A percentile compares a stretch with the other conserved stretches of the same genome.
Evolutionary conservation across 208 protist species (phyloP).

Genomic region (Trypanosoma cruzi): DNA sequence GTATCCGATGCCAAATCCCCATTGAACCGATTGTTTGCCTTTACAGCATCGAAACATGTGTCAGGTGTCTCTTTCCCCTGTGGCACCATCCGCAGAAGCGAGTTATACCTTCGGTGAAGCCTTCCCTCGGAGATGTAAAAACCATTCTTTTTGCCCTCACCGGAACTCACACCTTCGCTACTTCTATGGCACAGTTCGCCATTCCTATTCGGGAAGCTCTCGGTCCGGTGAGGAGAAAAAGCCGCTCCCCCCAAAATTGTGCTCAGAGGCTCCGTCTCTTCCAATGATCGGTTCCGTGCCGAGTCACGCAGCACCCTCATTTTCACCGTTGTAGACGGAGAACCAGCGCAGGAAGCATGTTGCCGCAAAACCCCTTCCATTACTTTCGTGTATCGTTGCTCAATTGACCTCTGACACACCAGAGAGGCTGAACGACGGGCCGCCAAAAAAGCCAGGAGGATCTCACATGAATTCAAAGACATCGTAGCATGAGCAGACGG

Average conservation of each 20-base stretch:
- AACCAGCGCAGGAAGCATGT: neutral
- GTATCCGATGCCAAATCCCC: neutral
- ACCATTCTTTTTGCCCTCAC: neutral
- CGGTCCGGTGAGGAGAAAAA: neutral
- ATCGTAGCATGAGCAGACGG: neutral
- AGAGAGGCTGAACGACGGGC: constrained; percentile 14
- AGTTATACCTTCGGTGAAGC: constrained; percentile 16
- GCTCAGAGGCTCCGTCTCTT: neutral
- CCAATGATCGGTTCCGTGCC: neutral
- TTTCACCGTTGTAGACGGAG: neutral
- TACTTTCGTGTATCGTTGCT: constrained; percentile 2
- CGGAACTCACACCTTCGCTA: neutral
- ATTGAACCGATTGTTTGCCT: neutral
- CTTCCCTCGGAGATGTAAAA: neutral
- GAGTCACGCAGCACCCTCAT: neutral
- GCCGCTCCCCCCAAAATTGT: neutral
- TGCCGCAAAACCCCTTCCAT: neutral
- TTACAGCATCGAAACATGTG: neutral
- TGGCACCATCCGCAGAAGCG: constrained; percentile 12
- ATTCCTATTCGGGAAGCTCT: neutral
- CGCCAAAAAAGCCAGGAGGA: constrained; percentile 21
- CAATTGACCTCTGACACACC: neutral
- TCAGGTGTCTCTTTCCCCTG: too few relatives aligned
- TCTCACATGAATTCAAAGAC: neutral
- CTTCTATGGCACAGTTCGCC: neutral